phyloP scores from a whole-genome alignment of 768 basidiomycete genomes.

The Rhodosporidiobolus odoratus region DNA sequence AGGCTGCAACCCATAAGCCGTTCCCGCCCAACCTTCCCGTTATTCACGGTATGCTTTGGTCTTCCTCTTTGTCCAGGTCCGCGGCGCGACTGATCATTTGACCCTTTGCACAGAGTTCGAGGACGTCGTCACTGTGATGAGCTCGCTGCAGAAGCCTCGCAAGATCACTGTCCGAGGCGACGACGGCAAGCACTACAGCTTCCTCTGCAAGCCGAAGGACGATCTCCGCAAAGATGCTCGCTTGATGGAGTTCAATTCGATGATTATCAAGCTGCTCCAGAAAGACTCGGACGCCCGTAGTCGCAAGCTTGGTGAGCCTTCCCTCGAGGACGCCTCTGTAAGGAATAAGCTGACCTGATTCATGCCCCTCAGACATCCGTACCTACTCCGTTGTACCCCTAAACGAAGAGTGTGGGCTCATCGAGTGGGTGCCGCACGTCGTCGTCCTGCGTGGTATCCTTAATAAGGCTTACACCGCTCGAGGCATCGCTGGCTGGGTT shows the following conservation, averaged over 20 bases:
- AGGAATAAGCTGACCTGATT: too few relatives aligned
- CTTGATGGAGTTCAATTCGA: slow-evolving; percentile 94
- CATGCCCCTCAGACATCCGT: slow-evolving; percentile 64
- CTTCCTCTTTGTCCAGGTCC: too few relatives aligned
- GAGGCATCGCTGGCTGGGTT: slow-evolving; percentile 54
- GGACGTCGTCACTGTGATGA: slow-evolving; percentile 86
- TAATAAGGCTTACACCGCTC: slow-evolving; percentile 60
- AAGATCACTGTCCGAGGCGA: slow-evolving; percentile 79
- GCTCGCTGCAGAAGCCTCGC: slow-evolving; percentile 79
- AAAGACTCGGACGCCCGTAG: slow-evolving; percentile 87
- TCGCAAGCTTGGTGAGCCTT: slow-evolving; percentile 72
- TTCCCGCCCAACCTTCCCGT: slow-evolving; percentile 72
- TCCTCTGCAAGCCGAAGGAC: slow-evolving; percentile 94
- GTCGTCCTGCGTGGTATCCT: slow-evolving; percentile 73
- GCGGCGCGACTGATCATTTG: not conserved
- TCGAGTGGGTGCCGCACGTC: slow-evolving; percentile 98
- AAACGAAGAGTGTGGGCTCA: slow-evolving; percentile 94
- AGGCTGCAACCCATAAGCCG: slow-evolving; percentile 60
- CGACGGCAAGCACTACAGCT: slow-evolving; percentile 77
- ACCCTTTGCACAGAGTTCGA: slow-evolving; percentile 58
- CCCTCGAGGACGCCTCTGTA: not conserved
- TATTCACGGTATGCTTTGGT: slow-evolving; percentile 60
- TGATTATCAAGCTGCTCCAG: slow-evolving; percentile 93
- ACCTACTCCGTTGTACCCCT: slow-evolving; percentile 98
- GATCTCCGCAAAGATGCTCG: slow-evolving; percentile 95